Evolutionary conservation across 2,329 filamentous ascomycete genomes (phyloP).

Genomic region (Aspergillus sp.): DNA sequence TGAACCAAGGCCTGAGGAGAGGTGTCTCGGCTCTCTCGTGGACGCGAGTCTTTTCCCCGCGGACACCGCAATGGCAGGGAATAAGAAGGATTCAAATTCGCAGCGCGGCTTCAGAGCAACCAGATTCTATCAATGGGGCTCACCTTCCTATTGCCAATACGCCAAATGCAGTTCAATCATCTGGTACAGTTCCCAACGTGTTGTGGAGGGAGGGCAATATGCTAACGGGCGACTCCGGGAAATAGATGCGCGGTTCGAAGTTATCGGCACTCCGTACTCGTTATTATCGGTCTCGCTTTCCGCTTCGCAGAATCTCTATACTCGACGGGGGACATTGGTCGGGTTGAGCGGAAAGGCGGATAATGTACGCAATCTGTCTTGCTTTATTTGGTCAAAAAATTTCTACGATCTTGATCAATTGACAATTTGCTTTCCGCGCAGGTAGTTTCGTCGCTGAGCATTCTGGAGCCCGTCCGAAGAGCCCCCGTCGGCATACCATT

Average conservation of each 20-base stretch:
- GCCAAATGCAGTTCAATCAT: slow-evolving; percentile 33
- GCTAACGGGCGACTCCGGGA: slow-evolving; percentile 8
- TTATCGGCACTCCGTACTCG: slow-evolving; percentile 84
- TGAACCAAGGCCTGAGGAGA: slow-evolving; percentile 30
- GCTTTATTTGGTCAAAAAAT: neutral
- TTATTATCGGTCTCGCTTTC: slow-evolving; percentile 88
- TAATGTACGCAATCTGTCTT: slow-evolving; percentile 52
- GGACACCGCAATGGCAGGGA: slow-evolving; percentile 11
- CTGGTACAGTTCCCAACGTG: slow-evolving; percentile 24
- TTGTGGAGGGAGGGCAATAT: neutral
- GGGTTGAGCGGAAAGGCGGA: slow-evolving; percentile 83
- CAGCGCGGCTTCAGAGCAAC: slow-evolving; percentile 17
- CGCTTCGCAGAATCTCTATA: slow-evolving; percentile 88
- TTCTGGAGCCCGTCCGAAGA: slow-evolving; percentile 76
- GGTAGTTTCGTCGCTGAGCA: slow-evolving; percentile 80
- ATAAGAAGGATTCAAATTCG: too few relatives aligned
- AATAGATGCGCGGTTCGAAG: slow-evolving; percentile 86
- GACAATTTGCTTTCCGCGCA: slow-evolving; percentile 28
- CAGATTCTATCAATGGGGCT: slow-evolving; percentile 39
- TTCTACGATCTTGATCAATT: neutral
- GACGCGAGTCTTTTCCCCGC: slow-evolving; percentile 22
- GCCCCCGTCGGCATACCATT: slow-evolving; percentile 81
- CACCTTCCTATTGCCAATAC: slow-evolving; percentile 30
- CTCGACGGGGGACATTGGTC: slow-evolving; percentile 81
- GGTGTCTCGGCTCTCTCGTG: slow-evolving; percentile 27